A percentile compares a stretch with the other conserved stretches of the same genome.
phyloP scores from a whole-genome alignment of 805 yeast species.

The Metschnikowia santaceciliae region DNA sequence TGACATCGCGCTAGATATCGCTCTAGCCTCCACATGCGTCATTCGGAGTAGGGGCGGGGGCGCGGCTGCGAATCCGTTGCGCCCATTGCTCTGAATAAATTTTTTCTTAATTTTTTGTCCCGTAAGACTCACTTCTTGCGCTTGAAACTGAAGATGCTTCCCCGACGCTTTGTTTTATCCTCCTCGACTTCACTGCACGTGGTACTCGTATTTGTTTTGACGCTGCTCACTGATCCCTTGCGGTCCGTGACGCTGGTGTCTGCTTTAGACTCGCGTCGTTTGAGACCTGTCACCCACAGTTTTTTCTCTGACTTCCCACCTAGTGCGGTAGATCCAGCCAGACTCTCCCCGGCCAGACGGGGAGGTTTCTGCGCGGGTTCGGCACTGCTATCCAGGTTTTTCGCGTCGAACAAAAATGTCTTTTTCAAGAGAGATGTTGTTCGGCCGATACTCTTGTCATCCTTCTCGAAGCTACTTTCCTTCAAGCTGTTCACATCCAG shows the following conservation, averaged over 20 bases:
- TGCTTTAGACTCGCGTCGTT: slow-evolving; percentile 26
- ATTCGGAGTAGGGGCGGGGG: neutral
- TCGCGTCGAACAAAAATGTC: slow-evolving; percentile 26
- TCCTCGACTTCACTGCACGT: slow-evolving; percentile 7
- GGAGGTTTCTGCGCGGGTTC: slow-evolving; percentile 8
- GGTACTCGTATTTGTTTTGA: slow-evolving; percentile 10
- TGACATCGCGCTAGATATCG: slow-evolving; percentile 7
- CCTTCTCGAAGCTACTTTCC: slow-evolving; percentile 1
- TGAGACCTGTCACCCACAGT: slow-evolving; percentile 39
- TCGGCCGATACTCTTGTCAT: slow-evolving; percentile 7
- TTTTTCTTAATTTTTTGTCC: neutral
- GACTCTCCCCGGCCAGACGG: slow-evolving; percentile 1
- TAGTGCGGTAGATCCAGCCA: neutral
- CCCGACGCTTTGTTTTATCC: slow-evolving; percentile 17
- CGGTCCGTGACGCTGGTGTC: slow-evolving; percentile 16
- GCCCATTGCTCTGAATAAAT: neutral
- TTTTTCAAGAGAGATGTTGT: slow-evolving; percentile 27
- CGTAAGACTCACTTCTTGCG: slow-evolving; percentile 16
- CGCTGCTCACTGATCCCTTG: slow-evolving; percentile 21
- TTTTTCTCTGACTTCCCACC: slow-evolving; percentile 28
- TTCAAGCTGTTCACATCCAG: slow-evolving; percentile 2
- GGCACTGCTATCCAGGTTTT: slow-evolving; percentile 11
- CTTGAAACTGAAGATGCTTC: slow-evolving; percentile 37
- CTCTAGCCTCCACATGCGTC: neutral
- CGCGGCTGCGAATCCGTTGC: neutral